Conservation (phyloP, 2,329 filamentous ascomycete species). For the Raffaelea albimanens region DNA sequence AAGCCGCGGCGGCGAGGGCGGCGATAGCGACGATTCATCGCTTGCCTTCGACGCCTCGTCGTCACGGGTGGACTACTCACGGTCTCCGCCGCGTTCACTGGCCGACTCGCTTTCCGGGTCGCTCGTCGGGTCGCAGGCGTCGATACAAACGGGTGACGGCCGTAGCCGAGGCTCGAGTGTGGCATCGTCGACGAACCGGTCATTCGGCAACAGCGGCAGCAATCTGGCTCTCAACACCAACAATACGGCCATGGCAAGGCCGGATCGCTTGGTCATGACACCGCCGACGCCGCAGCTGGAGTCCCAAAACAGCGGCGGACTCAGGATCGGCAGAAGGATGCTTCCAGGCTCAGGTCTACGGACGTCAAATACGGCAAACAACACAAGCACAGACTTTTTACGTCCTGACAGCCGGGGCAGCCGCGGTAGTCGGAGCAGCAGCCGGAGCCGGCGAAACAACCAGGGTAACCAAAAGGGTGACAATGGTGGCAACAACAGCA, state of each 20-base stretch:
- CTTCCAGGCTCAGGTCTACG: too few relatives aligned
- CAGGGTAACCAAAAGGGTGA: too few relatives aligned
- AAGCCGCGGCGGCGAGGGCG: constrained; percentile 25
- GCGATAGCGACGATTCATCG: constrained; percentile 48
- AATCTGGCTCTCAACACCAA: background rate
- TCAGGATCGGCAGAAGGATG: too few relatives aligned
- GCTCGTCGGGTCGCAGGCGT: constrained; percentile 32
- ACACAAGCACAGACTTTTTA: constrained; percentile 10
- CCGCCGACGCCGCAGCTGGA: constrained; percentile 29
- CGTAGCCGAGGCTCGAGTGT: constrained; percentile 45
- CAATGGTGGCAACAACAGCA: background rate
- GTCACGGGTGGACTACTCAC: constrained; percentile 44
- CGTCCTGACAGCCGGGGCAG: constrained; percentile 4
- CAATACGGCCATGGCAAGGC: constrained; percentile 22
- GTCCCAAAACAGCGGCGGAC: background rate
- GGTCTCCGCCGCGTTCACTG: constrained; percentile 46
- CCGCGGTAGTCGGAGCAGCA: constrained; percentile 4
- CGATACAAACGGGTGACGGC: constrained; percentile 20
- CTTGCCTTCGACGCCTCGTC: constrained; percentile 40
- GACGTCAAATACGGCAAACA: too few relatives aligned
- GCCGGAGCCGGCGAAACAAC: background rate
- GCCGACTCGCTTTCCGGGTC: constrained; percentile 8
- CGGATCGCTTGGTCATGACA: constrained; percentile 37
- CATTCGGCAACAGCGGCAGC: constrained; percentile 22
- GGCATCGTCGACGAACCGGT: constrained; percentile 30